Evolutionary conservation across 768 basidiomycete species (phyloP), one percentile per base, ranked within the genome.

Genomic region (Suillus subluteus): DNA sequence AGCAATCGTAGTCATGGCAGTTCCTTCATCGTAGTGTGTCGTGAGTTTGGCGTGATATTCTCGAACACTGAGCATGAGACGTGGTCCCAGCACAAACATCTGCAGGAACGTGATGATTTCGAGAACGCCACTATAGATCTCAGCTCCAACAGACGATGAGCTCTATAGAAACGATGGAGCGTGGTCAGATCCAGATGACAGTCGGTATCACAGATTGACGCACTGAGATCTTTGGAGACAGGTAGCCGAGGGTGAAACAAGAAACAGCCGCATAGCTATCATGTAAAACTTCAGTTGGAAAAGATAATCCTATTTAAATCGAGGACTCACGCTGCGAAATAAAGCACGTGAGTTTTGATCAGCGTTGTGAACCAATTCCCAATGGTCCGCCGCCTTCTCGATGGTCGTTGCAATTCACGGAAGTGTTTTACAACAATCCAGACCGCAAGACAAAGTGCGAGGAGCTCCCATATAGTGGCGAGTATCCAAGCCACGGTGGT

Each of bases 21-120:
- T 40, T 59, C 15, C 58, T 1, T 26, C 58, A 40, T 59, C 38
- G n/a, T 23, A 40, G 23, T 16, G 11, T 8, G 58, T 40, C 1
- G 15, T 15, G 9, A 59, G 37, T 8, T 26, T 18, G 16, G 58
- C 38, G 16, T 58, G n/a, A 40, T 58, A 58, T 16, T 38, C 58
- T 40, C 58, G 37, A 58, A 58, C 58, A 5, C 58, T 58, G 8
- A 58, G 37, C 37, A 58, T 40, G 58, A 58, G 58, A 23, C n/a
- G 58, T 16, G 58, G 58, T 40, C 58, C 58, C 8, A 59, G 38
- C 38, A 40, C 58, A 59, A 59, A 59, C 58, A 59, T 40, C 38
- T 59, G 38, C 16, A 59, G 15, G 16, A 59, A 9, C 23, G 23
- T 26, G 4, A 23, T n/a, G 5, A 40, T 59, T n/a, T 59, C 38